A percentile compares a stretch with the other conserved stretches of the same genome.
Evolutionary conservation across 805 yeast species (phyloP).

Genomic region (Blastobotrys peoriensis): DNA sequence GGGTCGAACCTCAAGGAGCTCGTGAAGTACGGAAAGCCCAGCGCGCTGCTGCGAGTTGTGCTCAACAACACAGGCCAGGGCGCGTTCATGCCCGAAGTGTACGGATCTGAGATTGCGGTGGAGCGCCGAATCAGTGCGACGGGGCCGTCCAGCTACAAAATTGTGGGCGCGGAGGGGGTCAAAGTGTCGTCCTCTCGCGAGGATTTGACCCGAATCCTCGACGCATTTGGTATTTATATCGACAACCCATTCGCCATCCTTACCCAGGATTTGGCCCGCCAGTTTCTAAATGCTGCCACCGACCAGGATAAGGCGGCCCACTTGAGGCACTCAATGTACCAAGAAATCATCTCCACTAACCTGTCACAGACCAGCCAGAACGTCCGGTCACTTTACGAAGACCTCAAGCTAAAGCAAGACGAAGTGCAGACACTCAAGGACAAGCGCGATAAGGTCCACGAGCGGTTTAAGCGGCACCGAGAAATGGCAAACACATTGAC

Average conservation of each 20-base stretch:
- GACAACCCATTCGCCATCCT: slow-evolving; percentile 89
- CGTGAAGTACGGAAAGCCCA: slow-evolving; percentile 67
- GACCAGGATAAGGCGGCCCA: slow-evolving; percentile 65
- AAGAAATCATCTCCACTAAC: slow-evolving; percentile 49
- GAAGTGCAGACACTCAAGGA: slow-evolving; percentile 32
- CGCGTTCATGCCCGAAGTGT: slow-evolving; percentile 56
- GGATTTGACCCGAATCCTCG: slow-evolving; percentile 62
- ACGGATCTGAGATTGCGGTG: slow-evolving; percentile 62
- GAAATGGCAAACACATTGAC: neutral
- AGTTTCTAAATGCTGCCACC: slow-evolving; percentile 73
- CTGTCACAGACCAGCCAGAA: slow-evolving; percentile 36
- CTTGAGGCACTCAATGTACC: slow-evolving; percentile 75
- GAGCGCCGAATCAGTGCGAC: slow-evolving; percentile 56
- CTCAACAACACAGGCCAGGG: slow-evolving; percentile 44
- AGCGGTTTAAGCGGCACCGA: neutral
- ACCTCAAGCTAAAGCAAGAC: slow-evolving; percentile 35
- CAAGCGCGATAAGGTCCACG: slow-evolving; percentile 6
- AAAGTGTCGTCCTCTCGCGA: slow-evolving; percentile 52
- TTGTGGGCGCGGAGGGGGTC: slow-evolving; percentile 24
- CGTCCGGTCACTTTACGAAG: slow-evolving; percentile 37
- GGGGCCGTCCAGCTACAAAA: slow-evolving; percentile 46
- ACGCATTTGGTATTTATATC: slow-evolving; percentile 67
- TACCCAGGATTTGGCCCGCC: slow-evolving; percentile 90
- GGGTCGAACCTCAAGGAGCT: slow-evolving; percentile 65
- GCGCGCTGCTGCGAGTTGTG: slow-evolving; percentile 61